Evolutionary conservation across 495 filamentous ascomycete species (phyloP).

Genomic region (Aspergillus incahuasiensis): DNA sequence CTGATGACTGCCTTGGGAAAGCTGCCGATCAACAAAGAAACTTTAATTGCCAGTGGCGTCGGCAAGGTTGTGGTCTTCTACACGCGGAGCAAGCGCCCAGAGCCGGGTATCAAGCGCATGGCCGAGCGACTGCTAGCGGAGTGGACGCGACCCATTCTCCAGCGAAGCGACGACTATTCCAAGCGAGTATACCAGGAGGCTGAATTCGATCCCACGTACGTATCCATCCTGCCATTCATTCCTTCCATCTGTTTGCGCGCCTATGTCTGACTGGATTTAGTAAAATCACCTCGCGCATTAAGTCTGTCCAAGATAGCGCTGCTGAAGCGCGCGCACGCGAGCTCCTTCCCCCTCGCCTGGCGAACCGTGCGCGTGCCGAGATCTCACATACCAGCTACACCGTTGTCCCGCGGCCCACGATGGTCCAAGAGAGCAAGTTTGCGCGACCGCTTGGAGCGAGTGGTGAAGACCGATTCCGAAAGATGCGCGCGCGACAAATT

Average conservation of each 20-base stretch:
- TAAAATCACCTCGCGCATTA: slow-evolving; percentile 46
- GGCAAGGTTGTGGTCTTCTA: slow-evolving; percentile 96
- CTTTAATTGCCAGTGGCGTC: slow-evolving; percentile 82
- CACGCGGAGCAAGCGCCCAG: slow-evolving; percentile 84
- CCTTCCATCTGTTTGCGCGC: background rate
- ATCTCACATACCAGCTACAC: slow-evolving; percentile 73
- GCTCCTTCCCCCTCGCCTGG: slow-evolving; percentile 62
- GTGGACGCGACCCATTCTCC: slow-evolving; percentile 95
- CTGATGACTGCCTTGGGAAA: slow-evolving; percentile 75
- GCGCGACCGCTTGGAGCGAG: slow-evolving; percentile 64
- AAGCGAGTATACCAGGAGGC: slow-evolving; percentile 60
- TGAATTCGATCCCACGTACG: slow-evolving; percentile 55
- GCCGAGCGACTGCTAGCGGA: slow-evolving; percentile 87
- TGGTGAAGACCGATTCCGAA: slow-evolving; percentile 76
- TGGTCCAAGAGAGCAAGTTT: slow-evolving; percentile 46
- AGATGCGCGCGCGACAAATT: slow-evolving; percentile 69
- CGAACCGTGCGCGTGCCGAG: slow-evolving; percentile 68
- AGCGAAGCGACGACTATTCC: slow-evolving; percentile 86
- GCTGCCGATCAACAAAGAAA: slow-evolving; percentile 84
- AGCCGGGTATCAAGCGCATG: slow-evolving; percentile 82
- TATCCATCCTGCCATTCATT: background rate
- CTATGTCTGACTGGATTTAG: slow-evolving; percentile 12
- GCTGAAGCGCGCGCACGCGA: slow-evolving; percentile 64
- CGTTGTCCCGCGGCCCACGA: slow-evolving; percentile 64
- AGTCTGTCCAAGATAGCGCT: slow-evolving; percentile 47